A percentile compares a stretch with the other conserved stretches of the same genome.
Conservation (phyloP, 2,329 filamentous ascomycete species). For the Aureobasidium sp. region DNA sequence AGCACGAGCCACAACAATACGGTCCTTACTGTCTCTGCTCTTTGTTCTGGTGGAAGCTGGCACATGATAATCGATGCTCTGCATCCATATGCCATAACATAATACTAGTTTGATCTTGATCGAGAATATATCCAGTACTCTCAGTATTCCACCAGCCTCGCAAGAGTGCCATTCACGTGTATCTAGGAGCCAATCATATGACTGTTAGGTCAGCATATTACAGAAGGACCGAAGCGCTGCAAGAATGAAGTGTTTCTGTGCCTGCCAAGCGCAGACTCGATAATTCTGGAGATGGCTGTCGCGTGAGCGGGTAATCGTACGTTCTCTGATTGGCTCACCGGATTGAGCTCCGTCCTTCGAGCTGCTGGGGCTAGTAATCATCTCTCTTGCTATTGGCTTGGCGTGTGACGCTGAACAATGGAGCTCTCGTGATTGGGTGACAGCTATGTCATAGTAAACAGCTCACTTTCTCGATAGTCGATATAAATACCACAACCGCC, state of each 20-base stretch:
- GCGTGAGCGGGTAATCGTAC: not conserved
- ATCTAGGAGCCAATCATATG: not conserved
- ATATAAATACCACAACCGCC: not conserved
- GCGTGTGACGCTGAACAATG: not conserved
- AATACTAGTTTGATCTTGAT: not conserved
- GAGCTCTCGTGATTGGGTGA: slow-evolving; percentile 5
- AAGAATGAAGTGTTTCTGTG: not conserved
- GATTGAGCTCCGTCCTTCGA: not conserved
- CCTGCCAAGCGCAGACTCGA: not conserved
- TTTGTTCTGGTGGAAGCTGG: not conserved
- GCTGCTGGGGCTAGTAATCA: not conserved
- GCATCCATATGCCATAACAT: not conserved
- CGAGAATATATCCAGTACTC: not conserved
- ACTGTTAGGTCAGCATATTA: not conserved
- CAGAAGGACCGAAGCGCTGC: not conserved
- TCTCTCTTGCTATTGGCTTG: not conserved
- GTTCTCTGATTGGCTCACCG: not conserved
- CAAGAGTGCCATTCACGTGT: not conserved
- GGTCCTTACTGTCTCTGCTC: not conserved
- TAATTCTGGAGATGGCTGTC: slow-evolving; percentile 2
- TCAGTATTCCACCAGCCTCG: not conserved
- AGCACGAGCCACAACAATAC: not conserved
- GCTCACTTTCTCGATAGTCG: not conserved
- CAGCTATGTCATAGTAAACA: slow-evolving; percentile 6
- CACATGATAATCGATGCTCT: not conserved